Evolutionary conservation across 306 rosid species (phyloP), one percentile per base, ranked within the genome.

Genomic region (Pyrus pyrifolia): DNA sequence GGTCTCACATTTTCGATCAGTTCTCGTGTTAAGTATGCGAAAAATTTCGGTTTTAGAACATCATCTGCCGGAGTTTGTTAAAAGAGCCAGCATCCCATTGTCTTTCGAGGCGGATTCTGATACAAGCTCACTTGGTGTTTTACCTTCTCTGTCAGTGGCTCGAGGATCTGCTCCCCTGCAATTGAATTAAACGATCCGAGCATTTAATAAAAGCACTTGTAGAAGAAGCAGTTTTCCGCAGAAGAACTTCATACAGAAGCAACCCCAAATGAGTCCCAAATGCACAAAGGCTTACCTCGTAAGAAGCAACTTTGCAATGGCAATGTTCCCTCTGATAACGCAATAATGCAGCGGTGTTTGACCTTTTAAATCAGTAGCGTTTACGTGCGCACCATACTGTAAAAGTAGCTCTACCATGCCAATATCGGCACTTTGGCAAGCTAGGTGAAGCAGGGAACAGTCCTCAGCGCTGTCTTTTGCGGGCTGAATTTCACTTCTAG

Each of bases 391-490:
- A 38, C 97, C 95, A 62, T 88, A 77, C 79, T 92, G 97, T 69
- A 92, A 78, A 71, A 92, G 91, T 70, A 92, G 81, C 75, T 92
- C 97, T 82, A 92, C 88, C 97, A 89, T 89, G 83, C 89, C 90
- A 69, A 79, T 17, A 74, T 92, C 93, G 31, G 88, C 83, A 75
- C 82, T 83, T 79, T 79, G 84, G 86, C 97, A 89, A 66, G 97
- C 97, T 23, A 89, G 84, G 83, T 92, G 97, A 82, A 92, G 91
- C 81, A 85, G 67, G 68, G 88, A 76, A 81, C 87, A 89, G 71
- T 83, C 84, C 63, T 85, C 71, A n/a, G 76, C 61, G 51, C 81
- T 59, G 82, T 78, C 83, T 69, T 79, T 86, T 45, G 49, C 46
- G 46, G 64, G 53, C 71, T 73, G 84, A 81, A 74, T 78, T 82